Conservation (phyloP, 106 monocot species). For the Triglochin maritima region DNA sequence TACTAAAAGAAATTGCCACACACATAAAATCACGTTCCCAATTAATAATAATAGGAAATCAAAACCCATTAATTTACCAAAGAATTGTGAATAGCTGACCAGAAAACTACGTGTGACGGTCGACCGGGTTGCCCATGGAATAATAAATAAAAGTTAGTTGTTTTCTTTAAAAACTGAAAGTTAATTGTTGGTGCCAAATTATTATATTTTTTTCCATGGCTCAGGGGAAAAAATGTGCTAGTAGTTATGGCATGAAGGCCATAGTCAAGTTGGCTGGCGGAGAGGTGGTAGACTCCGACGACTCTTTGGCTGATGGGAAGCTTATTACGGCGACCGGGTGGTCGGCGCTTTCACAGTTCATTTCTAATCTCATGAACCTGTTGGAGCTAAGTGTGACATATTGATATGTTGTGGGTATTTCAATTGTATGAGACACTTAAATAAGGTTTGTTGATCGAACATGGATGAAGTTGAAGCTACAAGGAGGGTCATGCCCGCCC, state of each 20-base stretch:
- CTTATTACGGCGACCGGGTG: conserved; percentile 4
- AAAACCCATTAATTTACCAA: no score
- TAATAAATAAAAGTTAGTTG: background rate
- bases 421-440: no score
- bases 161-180: no score
- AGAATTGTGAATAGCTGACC: no score
- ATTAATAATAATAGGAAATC: no score
- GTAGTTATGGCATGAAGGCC: conserved; percentile 1
- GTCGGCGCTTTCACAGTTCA: conserved; percentile 2
- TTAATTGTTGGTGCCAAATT: background rate
- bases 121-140: background rate
- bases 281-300: background rate
- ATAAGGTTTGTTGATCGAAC: no score
- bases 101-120: background rate
- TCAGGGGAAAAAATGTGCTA: background rate
- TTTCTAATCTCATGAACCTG: background rate
- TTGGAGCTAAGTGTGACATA: background rate
- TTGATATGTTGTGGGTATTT: background rate
- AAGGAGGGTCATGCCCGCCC: no score
- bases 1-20: no score
- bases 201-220: background rate
- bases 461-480: no score
- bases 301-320: conserved; percentile 5
- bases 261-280: conserved; percentile 5
- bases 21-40: no score